Conservation (phyloP, 2,329 filamentous ascomycete species). For the Fusarium heterosporum region DNA sequence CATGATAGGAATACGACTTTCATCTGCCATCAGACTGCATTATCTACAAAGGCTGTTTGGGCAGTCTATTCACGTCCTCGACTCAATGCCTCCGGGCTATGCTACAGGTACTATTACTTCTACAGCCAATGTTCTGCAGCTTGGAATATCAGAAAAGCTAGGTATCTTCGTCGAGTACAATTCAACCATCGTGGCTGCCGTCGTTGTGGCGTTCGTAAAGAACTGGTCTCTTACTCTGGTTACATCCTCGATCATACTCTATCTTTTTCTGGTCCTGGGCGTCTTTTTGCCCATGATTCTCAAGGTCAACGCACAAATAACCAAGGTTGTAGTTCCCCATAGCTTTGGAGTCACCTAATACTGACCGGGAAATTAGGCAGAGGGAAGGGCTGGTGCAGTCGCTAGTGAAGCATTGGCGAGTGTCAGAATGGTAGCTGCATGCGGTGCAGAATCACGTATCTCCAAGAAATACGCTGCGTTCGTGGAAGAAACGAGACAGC, state of each 20-base stretch:
- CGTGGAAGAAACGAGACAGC: slow-evolving; percentile 64
- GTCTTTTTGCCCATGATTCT: slow-evolving; percentile 67
- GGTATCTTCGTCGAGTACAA: slow-evolving; percentile 68
- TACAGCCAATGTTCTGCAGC: slow-evolving; percentile 72
- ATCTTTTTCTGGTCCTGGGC: slow-evolving; percentile 63
- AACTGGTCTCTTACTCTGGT: slow-evolving; percentile 71
- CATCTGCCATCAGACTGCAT: slow-evolving; percentile 70
- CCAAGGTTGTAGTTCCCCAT: slow-evolving; percentile 48
- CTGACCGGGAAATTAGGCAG: slow-evolving; percentile 52
- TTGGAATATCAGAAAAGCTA: slow-evolving; percentile 73
- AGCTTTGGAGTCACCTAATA: not conserved
- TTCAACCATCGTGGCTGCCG: slow-evolving; percentile 63
- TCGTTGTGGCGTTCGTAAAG: slow-evolving; percentile 67
- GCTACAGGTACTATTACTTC: slow-evolving; percentile 72
- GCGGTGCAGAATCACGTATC: slow-evolving; percentile 69
- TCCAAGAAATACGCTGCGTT: slow-evolving; percentile 65
- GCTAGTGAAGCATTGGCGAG: slow-evolving; percentile 71
- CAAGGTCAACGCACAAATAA: slow-evolving; percentile 60
- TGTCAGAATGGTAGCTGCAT: slow-evolving; percentile 72
- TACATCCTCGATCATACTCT: slow-evolving; percentile 66
- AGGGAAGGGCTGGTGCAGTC: slow-evolving; percentile 68
- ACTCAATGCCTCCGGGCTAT: slow-evolving; percentile 72
- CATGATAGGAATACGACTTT: slow-evolving; percentile 71
- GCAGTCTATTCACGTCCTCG: slow-evolving; percentile 75
- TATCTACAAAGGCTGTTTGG: slow-evolving; percentile 73